These are phyloP conservation scores for Arthrobotrys megalospora DNA, from an alignment of 2,329 filamentous ascomycete species.

Conservation along the genomic window DNA sequence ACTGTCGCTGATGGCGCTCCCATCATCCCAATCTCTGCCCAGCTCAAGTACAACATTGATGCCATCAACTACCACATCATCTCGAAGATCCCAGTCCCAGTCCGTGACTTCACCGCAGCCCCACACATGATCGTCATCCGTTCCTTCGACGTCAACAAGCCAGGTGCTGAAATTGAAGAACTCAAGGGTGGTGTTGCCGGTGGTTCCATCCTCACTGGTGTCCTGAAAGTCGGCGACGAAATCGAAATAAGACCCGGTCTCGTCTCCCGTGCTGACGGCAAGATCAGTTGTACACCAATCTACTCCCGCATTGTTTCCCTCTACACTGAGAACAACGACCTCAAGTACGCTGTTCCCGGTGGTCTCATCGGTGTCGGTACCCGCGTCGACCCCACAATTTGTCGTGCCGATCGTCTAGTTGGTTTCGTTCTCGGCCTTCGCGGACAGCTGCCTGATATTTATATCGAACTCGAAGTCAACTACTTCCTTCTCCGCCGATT, in stretches of 20 bases:
- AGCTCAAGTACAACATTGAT: slow-evolving; percentile 99
- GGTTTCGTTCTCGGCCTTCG: slow-evolving; percentile 97
- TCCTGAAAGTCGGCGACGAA: slow-evolving; percentile 96
- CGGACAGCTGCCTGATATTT: slow-evolving; percentile 94
- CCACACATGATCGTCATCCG: slow-evolving; percentile 99
- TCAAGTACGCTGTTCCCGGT: slow-evolving; percentile 98
- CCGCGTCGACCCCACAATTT: slow-evolving; percentile 95
- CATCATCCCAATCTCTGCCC: slow-evolving; percentile 95
- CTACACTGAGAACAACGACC: slow-evolving; percentile 97
- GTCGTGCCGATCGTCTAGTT: slow-evolving; percentile 98
- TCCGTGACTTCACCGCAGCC: slow-evolving; percentile 89
- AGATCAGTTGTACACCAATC: slow-evolving; percentile 96
- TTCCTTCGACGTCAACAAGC: slow-evolving; percentile 99
- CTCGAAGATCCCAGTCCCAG: slow-evolving; percentile 91
- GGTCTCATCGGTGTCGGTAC: slow-evolving; percentile 99
- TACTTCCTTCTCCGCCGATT: slow-evolving; percentile 97
- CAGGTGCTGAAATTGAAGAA: slow-evolving; percentile 97
- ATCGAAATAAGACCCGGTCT: slow-evolving; percentile 99
- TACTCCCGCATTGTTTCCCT: slow-evolving; percentile 94
- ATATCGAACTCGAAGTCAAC: slow-evolving; percentile 98
- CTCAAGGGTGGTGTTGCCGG: slow-evolving; percentile 98
- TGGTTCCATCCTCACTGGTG: slow-evolving; percentile 95
- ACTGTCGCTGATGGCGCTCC: slow-evolving; percentile 95
- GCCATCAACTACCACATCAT: slow-evolving; percentile 97
- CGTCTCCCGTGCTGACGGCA: slow-evolving; percentile 92